Evolutionary conservation across 2,329 filamentous ascomycete species (phyloP), one percentile per base, ranked within the genome.

Genomic region (Fusarium paranaense): DNA sequence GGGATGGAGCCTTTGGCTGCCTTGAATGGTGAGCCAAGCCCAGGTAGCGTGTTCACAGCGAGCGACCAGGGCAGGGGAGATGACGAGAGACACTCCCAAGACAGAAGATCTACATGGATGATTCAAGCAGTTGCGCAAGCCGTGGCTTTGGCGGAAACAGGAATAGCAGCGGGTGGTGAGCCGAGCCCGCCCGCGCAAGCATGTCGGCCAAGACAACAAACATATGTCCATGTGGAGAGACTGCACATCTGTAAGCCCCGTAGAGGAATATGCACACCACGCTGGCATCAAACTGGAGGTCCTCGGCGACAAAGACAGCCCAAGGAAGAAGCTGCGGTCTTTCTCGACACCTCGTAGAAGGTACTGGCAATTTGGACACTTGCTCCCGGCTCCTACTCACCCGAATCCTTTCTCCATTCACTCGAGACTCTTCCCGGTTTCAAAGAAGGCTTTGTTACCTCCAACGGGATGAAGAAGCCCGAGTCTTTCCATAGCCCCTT

Each of bases 71-170:
- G 64, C 67, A 71, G 68, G 59, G 27, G 62, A 67, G 50, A 69
- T 71, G 70, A 73, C 22, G 72, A 74, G 72, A 75, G 70, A 71
- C 72, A 71, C 37, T 73, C 27, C 72, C 62, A 66, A 58, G 70
- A 67, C 60, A 66, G 25, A 62, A 62, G 70, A 74, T 74, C 72
- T 54, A n/a, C 69, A 61, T 47, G 66, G 61, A 60, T 66, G 65
- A 74, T 74, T 70, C 66, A 70, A 62, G 45, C 4, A 27, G 58
- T 60, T 66, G 62, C 69, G 62, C 58, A 64, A 61, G 42, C 57
- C 47, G 42, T 27, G 27, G 45, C 42, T 62, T 35, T 56, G 63
- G 50, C 25, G 42, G 62, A 67, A 74, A 45, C 69, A 74, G 68
- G 62, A 60, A 64, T 58, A 54, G 32, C 27, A 38, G 62, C 25